Evolutionary conservation across 306 rosid species (phyloP), one percentile per base, ranked within the genome.

Genomic region (Quercus wislizeni): DNA sequence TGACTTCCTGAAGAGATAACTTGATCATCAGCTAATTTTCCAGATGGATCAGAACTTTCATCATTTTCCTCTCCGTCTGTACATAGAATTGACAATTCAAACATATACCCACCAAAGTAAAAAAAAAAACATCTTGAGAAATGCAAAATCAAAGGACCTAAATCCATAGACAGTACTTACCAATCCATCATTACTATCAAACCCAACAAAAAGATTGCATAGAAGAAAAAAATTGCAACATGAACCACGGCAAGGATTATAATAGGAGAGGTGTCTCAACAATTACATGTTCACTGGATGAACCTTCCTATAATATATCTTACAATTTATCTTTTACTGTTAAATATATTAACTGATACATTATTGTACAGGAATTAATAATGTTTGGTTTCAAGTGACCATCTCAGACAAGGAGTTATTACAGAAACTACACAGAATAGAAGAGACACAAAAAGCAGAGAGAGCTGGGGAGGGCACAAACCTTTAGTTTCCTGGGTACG

Each of bases 401-500:
- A 75, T 57, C 31, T 56, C n/a, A 65, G 20, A 57, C 76, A 7
- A 41, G 28, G 11, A 74, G 71, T 69, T 59, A 20, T 67, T 21
- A 55, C 31, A 46, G 65, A 9, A 54, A 74, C 74, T 64, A 11
- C 41, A 43, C 28, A 5, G 41, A 72, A 51, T 5, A 10, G 4
- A 69, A 7, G 4, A 67, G 41, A 68, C 71, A 43, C 21, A 49
- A 77, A 83, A 71, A 72, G 80, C 15, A 14, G 55, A 61, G 27
- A 62, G 76, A 19, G 57, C 79, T 49, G 75, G 28, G 63, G 74
- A 46, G 52, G 78, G 38, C 78, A 76, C 38, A 56, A 78, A 92
- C 92, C 92, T 90, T 81, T 74, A 69, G 75, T 79, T 79, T 78
- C 86, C 77, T 76, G 84, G 28, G 81, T 74, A 54, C 81, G 79